Base-by-base conservation (phyloP, 2,329 filamentous ascomycete genomes). In the Cladosporium sp. region DNA sequence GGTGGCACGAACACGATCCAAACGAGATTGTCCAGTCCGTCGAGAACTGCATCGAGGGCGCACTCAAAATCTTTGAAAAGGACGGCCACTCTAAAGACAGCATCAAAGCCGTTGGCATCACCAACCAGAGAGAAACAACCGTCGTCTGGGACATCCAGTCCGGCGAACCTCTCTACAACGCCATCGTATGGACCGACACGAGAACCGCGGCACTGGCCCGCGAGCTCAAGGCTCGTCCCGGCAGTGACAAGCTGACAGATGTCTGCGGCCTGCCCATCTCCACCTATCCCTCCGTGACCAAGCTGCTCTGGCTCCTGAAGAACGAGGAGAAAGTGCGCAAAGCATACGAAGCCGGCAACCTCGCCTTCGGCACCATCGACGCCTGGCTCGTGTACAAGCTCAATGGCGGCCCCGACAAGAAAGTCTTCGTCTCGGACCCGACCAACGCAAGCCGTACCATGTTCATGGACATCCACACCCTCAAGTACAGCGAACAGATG, bases 1-100 rank as follows among this genome's bases (percentile, higher is more conserved):
- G 91, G 78, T 96, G 91, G 92, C 91, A 96, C 77, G 93, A 97
- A 77, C 92, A 96, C 75, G 89, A 96, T 73, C 91, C 93, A 5
- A 80, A 86, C 59, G 91, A 92, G 74, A 86, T 97, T 63, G 83
- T 96, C 54, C 80, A 82, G 63, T 90, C 91, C 0, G 91, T 94
- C 34, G 86, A 92, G 73, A 84, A 84, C 68, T 97, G 93, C 78
- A 93, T 96, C 70, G 89, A 92, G 70, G 86, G 87, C 68, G 91
- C 91, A 0, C 86, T 89, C 66, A 85, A 88, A 73, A 81, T 89
- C 49, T 96, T 96, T 78, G 79, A 86, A 58, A 82, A 85, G n/a
- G 80, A 87, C 65, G 92, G 92, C 67, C 85, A 92, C 78, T 83
- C 84, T 28, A 82, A 85, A 66, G 83, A 84, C 62, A 85, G 90